These are phyloP conservation scores for Eucalyptus sp. DNA, from an alignment of 345 rosid species.

Conservation along the genomic window DNA sequence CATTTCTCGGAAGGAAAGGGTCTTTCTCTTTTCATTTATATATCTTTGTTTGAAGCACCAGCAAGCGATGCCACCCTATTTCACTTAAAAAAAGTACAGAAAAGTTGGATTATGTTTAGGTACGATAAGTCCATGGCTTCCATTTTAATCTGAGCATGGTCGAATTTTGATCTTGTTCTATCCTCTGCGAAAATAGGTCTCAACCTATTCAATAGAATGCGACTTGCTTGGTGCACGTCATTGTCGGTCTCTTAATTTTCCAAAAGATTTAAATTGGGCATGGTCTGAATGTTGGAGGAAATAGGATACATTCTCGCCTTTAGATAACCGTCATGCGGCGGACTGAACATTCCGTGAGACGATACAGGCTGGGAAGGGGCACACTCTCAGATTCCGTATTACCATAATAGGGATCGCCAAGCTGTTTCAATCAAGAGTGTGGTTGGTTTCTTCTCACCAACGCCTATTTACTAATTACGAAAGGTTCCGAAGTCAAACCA, in stretches of 20 bases:
- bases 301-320: neutral
- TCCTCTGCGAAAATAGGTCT: neutral
- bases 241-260: neutral
- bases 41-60: neutral
- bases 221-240: neutral
- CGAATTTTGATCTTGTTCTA: neutral
- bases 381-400: neutral
- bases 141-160: neutral
- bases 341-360: neutral
- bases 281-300: neutral
- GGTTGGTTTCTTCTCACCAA: neutral
- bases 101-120: neutral
- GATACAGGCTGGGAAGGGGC: neutral
- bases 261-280: neutral
- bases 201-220: neutral
- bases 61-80: neutral
- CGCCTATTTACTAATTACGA: neutral
- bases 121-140: neutral
- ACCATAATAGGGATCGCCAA: neutral
- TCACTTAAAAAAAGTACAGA: neutral
- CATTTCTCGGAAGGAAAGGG: neutral
- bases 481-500: neutral
- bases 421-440: neutral
- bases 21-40: neutral
- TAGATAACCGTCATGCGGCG: neutral